Percentiles rank a stretch among this genome's conserved stretches.
phyloP scores from a whole-genome alignment of 768 basidiomycete genomes.

The Phlebiopsis flavidoalba region DNA sequence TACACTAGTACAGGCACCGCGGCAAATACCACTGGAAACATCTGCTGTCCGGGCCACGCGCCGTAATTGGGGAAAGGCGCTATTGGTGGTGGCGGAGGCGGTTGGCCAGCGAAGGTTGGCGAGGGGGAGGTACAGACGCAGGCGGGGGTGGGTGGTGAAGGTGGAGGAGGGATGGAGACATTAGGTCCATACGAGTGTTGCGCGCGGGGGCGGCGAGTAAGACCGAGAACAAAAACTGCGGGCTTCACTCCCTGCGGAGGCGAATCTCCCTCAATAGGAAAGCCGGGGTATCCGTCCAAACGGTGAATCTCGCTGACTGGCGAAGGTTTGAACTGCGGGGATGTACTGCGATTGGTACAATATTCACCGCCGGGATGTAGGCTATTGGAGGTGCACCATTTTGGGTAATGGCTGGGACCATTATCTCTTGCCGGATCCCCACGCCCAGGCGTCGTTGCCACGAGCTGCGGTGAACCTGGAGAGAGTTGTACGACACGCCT shows the following conservation, averaged over 20 bases:
- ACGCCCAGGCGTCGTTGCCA: background rate
- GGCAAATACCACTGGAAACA: too few relatives aligned
- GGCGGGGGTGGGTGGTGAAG: background rate
- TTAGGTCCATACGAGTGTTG: background rate
- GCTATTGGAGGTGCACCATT: background rate
- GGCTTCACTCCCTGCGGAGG: background rate
- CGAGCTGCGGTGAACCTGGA: background rate
- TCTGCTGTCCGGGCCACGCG: too few relatives aligned
- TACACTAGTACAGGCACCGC: too few relatives aligned
- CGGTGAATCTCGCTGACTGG: background rate
- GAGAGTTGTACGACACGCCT: background rate
- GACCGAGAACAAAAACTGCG: background rate
- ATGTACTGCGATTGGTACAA: too few relatives aligned
- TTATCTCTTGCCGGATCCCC: background rate
- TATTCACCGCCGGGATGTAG: background rate
- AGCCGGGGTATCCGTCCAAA: background rate
- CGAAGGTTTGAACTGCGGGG: background rate
- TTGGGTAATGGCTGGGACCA: background rate
- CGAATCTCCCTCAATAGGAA: background rate
- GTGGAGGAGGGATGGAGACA: background rate
- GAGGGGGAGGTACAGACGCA: background rate
- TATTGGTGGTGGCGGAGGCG: too few relatives aligned
- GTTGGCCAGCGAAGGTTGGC: background rate
- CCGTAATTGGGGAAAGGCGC: background rate
- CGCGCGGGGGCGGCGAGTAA: background rate